Base-by-base conservation (phyloP, 2,329 filamentous ascomycete species). In the Pseudogymnoascus sp. region DNA sequence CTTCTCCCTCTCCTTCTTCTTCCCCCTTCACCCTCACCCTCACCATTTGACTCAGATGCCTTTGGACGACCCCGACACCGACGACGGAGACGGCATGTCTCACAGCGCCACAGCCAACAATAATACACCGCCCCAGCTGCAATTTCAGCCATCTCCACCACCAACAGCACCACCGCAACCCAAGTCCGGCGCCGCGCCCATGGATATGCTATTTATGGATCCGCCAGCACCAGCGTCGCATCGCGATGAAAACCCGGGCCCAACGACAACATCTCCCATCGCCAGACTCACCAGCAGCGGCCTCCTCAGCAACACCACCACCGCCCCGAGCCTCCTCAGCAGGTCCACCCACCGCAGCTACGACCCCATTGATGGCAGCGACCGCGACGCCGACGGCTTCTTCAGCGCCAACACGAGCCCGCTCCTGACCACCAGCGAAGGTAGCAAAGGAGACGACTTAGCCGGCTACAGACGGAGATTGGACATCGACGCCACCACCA, bases 81-180 rank as follows among this genome's bases (percentile, higher is more conserved):
- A 53, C 46, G 46, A 53, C 46, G 46, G 24, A 53, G 46, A 53
- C 46, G 46, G 46, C 46, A 53, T 53, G 46, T 53, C 46, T 53
- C 26, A 53, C 46, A 12, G 46, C 46, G 46, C 46, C 46, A 53
- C 46, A 31, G 46, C 26, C 2, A 31, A 6, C 24, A 53, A 53
- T 11, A 53, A 26, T 11, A 19, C 19, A 19, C n/a, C 26, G 46
- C 46, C 46, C 26, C 24, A 31, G 26, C 4, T 19, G 46, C 46
- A 53, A 53, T 53, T 53, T 53, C 46, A 53, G 8, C 46, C 24
- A 53, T 53, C 46, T 53, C 46, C 46, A 53, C 46, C 46, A 31
- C 46, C 43, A 53, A 28, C 43, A 53, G 24, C 43, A 28, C 43
- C 14, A 53, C 7, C 46, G 31, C 46, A 53, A 53, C 26, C 46